phyloP scores from a whole-genome alignment of 1,284 basidiomycete genomes.

The Sporisorium graminicola region DNA sequence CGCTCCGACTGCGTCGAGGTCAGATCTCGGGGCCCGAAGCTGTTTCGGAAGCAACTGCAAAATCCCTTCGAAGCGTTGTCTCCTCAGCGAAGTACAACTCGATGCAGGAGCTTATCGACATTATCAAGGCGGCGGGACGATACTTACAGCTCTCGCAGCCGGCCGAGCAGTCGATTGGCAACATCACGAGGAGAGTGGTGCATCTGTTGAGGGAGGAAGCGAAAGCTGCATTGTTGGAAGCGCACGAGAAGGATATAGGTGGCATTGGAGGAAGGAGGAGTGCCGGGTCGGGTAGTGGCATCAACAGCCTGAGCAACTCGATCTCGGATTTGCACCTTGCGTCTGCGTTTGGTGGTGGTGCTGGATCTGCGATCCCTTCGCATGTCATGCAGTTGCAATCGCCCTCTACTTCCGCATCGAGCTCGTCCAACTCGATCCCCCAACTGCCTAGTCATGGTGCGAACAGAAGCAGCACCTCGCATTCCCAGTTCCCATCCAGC shows the following conservation, averaged over 20 bases:
- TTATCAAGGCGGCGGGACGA: conserved; percentile 84
- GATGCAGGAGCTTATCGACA: conserved; percentile 84
- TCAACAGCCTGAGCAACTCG: conserved; percentile 39
- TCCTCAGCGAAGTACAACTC: conserved; percentile 86
- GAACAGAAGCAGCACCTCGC: not conserved
- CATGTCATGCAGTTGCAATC: conserved; percentile 15
- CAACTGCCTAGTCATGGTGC: not conserved
- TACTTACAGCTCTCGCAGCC: conserved; percentile 88
- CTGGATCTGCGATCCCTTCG: conserved; percentile 17
- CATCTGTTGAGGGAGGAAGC: conserved; percentile 91
- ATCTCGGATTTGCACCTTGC: conserved; percentile 45
- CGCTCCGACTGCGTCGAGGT: conserved; percentile 48
- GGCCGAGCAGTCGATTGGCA: conserved; percentile 90
- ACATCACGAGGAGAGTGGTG: conserved; percentile 89
- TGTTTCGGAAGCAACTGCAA: conserved; percentile 88
- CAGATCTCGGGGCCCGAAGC: conserved; percentile 52
- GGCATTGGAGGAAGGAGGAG: not conserved
- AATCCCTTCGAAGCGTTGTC: conserved; percentile 88
- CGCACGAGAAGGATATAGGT: conserved; percentile 35
- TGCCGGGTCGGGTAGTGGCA: conserved; percentile 11
- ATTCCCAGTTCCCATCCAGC: conserved; percentile 31
- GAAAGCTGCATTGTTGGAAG: conserved; percentile 47
- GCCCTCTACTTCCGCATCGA: conserved; percentile 16
- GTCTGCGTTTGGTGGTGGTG: conserved; percentile 19
- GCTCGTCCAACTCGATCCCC: conserved; percentile 25